These are phyloP conservation scores for Eutrema yunnanense DNA, from an alignment of 345 rosid species.

Conservation along the genomic window DNA sequence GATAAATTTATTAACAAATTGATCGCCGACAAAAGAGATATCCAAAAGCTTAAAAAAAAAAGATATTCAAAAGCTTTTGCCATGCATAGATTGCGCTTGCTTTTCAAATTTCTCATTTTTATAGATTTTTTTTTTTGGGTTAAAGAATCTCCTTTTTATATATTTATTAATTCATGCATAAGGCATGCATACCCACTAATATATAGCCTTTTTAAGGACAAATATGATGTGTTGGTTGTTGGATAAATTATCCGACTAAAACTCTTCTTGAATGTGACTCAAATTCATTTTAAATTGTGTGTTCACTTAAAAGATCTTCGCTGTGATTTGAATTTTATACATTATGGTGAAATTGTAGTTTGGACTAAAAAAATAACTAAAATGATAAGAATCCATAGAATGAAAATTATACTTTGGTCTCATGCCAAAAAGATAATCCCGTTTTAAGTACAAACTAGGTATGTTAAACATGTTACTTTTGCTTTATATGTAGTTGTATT, in stretches of 20 bases:
- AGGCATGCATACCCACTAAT: neutral
- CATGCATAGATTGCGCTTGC: constrained; percentile 36
- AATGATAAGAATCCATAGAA: neutral
- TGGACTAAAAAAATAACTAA: neutral
- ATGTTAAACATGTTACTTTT: neutral
- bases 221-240: neutral
- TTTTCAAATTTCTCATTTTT: constrained; percentile 1
- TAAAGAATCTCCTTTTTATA: neutral
- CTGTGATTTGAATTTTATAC: neutral
- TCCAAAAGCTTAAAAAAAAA: neutral
- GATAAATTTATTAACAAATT: constrained; percentile 9
- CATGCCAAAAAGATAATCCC: neutral
- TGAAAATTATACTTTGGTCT: neutral
- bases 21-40: constrained; percentile 12
- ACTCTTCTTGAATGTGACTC: neutral
- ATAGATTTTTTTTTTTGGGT: too few relatives aligned
- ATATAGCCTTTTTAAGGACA: neutral
- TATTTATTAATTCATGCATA: constrained; percentile 18
- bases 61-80: constrained; percentile 7
- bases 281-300: neutral
- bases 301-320: neutral
- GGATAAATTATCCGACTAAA: neutral
- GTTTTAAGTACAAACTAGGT: neutral
- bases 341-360: neutral
- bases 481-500: neutral